phyloP scores from a whole-genome alignment of 1,284 basidiomycete genomes.

The Ceratobasidium theobromae region DNA sequence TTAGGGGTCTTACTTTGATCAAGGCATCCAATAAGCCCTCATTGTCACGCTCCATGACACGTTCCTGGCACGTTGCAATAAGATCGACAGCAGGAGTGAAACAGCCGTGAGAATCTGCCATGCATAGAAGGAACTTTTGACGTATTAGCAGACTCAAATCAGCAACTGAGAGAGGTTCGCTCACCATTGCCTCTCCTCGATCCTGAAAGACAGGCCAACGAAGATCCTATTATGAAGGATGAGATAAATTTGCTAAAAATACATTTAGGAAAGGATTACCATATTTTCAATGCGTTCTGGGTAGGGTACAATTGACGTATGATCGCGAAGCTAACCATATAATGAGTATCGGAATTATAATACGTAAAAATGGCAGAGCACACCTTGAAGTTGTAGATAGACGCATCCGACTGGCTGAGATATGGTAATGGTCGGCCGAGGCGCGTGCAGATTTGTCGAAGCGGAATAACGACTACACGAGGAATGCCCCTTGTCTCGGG shows the following conservation, averaged over 20 bases:
- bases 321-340: constrained; percentile 21
- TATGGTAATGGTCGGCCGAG: constrained; percentile 28
- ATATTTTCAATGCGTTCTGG: constrained; percentile 17
- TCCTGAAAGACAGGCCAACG: constrained; percentile 32
- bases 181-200: constrained; percentile 30
- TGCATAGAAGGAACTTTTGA: neutral
- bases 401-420: constrained; percentile 30
- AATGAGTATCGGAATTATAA: neutral
- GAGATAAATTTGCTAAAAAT: neutral
- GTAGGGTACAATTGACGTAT: constrained; percentile 22
- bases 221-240: constrained; percentile 7
- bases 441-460: constrained; percentile 28
- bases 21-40: constrained; percentile 27
- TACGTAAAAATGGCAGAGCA: neutral
- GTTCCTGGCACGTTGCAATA: constrained; percentile 31
- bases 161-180: neutral
- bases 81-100: constrained; percentile 29
- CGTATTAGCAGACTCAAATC: neutral
- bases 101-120: constrained; percentile 27
- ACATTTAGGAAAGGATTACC: neutral
- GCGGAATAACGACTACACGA: constrained; percentile 10
- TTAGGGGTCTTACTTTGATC: neutral
- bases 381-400: constrained; percentile 31
- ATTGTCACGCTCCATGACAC: constrained; percentile 31
- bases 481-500: constrained; percentile 28